Base-by-base conservation (phyloP, 148 eudicot genomes). In the Persicaria tinctoria region DNA sequence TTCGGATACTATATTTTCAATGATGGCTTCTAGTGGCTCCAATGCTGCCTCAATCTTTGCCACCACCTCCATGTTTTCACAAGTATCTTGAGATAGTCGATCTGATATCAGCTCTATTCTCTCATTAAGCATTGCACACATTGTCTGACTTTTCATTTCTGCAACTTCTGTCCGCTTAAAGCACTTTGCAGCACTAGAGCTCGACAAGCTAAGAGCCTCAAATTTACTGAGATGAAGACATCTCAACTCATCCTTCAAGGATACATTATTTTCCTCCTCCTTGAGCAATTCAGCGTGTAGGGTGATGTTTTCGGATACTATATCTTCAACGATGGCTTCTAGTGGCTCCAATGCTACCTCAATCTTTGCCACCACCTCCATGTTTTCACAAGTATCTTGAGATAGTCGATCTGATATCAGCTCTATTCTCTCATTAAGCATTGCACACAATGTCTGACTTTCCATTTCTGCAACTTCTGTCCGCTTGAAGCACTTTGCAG, bases 231-330 rank as follows among this genome's bases (percentile, higher is more conserved):
- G 74, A 77, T 70, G 69, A 48, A 78, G 79, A 73, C 73, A 75
- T 51, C 46, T 78, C 70, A 86, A 78, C 70, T 85, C 75, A 68
- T 82, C 76, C 76, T 76, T 88, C 80, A 90, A 84, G 66, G 54
- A 72, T 75, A 68, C 48, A 68, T 82, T 87, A 80, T 85, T 88
- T 51, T 85, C 83, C 68, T 77, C 78, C 81, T 20, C 23, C 83
- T 92, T 84, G 23, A 74, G 51, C 80, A 86, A 80, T 87, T 90
- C 92, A 69, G 79, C 80, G 76, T 83, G 79, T 62, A 91, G 83
- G 45, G 80, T 70, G 4, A 66, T 23, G 80, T 86, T 88, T 76
- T 83, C 82, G 76, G 90, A 74, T 72, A 74, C 73, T 45, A 91
- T 75, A 78, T 84, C 85, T 38, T 80, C 72, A 47, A 85, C 81